These are phyloP conservation scores for Kluyveromyces aestuarii DNA, from an alignment of 805 yeast species.

Conservation along the genomic window DNA sequence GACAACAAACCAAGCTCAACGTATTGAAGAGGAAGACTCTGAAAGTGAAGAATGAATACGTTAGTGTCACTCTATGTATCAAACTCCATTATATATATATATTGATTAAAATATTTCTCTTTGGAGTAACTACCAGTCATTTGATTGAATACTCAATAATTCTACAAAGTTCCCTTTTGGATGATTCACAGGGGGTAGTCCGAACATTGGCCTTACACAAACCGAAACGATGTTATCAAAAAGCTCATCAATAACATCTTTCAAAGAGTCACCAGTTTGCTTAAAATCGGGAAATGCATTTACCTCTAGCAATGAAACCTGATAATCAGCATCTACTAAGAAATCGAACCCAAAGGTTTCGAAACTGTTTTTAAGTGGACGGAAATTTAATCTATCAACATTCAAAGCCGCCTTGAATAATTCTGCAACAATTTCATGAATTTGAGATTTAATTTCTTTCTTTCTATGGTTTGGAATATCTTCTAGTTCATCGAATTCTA, in stretches of 20 bases:
- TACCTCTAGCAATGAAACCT: slow-evolving; percentile 66
- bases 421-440: slow-evolving; percentile 57
- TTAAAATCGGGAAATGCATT: slow-evolving; percentile 95
- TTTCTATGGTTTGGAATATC: slow-evolving; percentile 34
- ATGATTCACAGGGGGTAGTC: slow-evolving; percentile 5
- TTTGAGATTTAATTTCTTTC: slow-evolving; percentile 39
- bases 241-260: slow-evolving; percentile 52
- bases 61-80: neutral
- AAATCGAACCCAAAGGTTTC: slow-evolving; percentile 90
- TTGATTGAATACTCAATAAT: slow-evolving; percentile 32
- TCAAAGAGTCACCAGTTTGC: slow-evolving; percentile 80
- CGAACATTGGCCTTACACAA: slow-evolving; percentile 43
- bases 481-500: slow-evolving; percentile 49
- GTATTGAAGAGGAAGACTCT: slow-evolving; percentile 24
- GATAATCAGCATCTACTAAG: slow-evolving; percentile 47
- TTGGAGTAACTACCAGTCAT: slow-evolving; percentile 25
- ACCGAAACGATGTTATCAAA: slow-evolving; percentile 47
- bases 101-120: neutral
- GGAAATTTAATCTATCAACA: slow-evolving; percentile 78
- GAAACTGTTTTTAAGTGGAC: slow-evolving; percentile 69
- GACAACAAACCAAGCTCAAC: slow-evolving; percentile 26
- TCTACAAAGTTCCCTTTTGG: slow-evolving; percentile 24
- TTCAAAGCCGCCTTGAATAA: slow-evolving; percentile 71
- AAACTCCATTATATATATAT: neutral
- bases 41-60: slow-evolving; percentile 10